A percentile compares a stretch with the other conserved stretches of the same genome.
Conservation (phyloP, 805 yeast species). For the Ascoidea asiatica region DNA sequence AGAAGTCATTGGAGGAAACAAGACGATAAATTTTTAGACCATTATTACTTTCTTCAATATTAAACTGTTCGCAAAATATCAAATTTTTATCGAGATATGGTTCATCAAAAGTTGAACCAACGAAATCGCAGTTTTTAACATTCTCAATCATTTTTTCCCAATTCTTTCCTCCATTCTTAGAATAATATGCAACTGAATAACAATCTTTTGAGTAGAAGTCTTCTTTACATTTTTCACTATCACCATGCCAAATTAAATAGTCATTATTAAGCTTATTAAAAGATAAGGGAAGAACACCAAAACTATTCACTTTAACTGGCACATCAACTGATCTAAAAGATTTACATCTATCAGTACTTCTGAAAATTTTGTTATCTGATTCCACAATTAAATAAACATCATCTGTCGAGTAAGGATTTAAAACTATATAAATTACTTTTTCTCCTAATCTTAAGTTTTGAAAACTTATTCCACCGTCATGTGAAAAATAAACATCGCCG, state of each 20-base stretch:
- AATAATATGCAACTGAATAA: slow-evolving; percentile 40
- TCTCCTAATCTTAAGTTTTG: slow-evolving; percentile 21
- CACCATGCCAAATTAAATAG: slow-evolving; percentile 60
- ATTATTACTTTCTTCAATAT: slow-evolving; percentile 4
- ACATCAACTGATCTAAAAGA: slow-evolving; percentile 31
- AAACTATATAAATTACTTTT: slow-evolving; percentile 37
- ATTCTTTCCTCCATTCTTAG: slow-evolving; percentile 52
- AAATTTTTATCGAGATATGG: slow-evolving; percentile 21
- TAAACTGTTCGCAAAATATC: slow-evolving; percentile 47
- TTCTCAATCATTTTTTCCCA: slow-evolving; percentile 42
- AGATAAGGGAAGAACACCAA: slow-evolving; percentile 28
- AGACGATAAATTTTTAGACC: slow-evolving; percentile 11
- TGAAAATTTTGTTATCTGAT: slow-evolving; percentile 31
- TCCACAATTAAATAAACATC: slow-evolving; percentile 39
- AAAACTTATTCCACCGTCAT: slow-evolving; percentile 51
- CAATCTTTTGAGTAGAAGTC: slow-evolving; percentile 32
- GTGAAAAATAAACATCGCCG: slow-evolving; percentile 47
- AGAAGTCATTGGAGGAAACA: slow-evolving; percentile 43
- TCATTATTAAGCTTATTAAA: slow-evolving; percentile 47
- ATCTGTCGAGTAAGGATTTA: slow-evolving; percentile 44
- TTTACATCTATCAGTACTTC: slow-evolving; percentile 57
- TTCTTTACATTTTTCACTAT: slow-evolving; percentile 36
- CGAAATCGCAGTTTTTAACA: slow-evolving; percentile 53
- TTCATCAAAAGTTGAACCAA: slow-evolving; percentile 31
- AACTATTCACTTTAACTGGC: slow-evolving; percentile 35